Conservation (phyloP, 192 early-diverging fungal species). For the Mortierella alpina region DNA sequence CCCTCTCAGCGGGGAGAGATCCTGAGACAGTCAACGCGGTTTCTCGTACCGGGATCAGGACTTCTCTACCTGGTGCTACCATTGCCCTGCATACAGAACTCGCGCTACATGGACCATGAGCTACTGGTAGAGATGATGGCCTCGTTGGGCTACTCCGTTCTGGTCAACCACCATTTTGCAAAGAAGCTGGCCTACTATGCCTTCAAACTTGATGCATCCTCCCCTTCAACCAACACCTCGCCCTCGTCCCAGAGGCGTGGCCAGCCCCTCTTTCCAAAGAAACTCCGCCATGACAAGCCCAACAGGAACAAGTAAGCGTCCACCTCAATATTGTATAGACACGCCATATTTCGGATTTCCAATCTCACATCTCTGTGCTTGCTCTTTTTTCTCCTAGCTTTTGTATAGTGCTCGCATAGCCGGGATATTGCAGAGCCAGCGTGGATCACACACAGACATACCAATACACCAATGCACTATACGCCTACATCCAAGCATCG, state of each 20-base stretch:
- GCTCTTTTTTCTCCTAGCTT: constrained; percentile 11
- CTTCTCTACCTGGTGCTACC: constrained; percentile 85
- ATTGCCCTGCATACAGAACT: constrained; percentile 84
- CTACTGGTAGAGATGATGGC: constrained; percentile 71
- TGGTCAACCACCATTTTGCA: constrained; percentile 71
- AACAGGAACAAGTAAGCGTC: constrained; percentile 48
- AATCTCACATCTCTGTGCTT: not conserved
- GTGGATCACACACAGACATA: no score
- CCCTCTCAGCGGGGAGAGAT: constrained; percentile 77
- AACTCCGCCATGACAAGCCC: constrained; percentile 70
- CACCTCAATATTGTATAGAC: not conserved
- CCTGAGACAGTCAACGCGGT: constrained; percentile 61
- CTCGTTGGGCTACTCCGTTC: constrained; percentile 69
- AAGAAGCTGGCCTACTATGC: constrained; percentile 86
- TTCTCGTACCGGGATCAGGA: constrained; percentile 61
- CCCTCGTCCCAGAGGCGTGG: not conserved
- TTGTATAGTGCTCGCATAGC: constrained; percentile 24
- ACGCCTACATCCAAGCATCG: no score
- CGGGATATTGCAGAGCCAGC: no score
- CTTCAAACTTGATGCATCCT: constrained; percentile 54
- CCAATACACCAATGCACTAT: no score
- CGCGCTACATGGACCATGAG: constrained; percentile 86
- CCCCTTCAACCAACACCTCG: not conserved
- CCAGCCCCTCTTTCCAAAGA: constrained; percentile 64
- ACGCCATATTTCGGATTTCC: not conserved